Base-by-base conservation (phyloP, 1,284 basidiomycete species). In the Vanrija pseudolonga region DNA sequence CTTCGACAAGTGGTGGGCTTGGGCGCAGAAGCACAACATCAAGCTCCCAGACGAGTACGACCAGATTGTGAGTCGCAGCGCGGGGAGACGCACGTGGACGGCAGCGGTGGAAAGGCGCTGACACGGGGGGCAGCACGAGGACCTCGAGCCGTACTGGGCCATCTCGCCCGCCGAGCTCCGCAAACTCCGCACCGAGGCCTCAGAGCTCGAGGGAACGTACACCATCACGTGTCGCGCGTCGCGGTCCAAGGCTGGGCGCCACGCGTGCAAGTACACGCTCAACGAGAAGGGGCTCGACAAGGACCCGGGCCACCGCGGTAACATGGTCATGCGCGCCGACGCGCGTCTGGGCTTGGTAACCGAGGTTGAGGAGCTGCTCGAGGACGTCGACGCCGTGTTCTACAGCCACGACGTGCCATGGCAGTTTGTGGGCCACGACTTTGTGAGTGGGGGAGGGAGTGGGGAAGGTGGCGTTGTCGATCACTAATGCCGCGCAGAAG, bases 41-140 rank as follows among this genome's bases (percentile, higher is more conserved):
- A 60, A 61, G 38, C 60, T 76, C n/a, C 67, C 63, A 17, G 74
- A 76, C 59, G 74, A 76, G 59, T 76, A 74, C 42, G 73, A 76
- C 57, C 71, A 73, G 55, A 76, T 76, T 49, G 71, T 71, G 47
- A 61, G 71, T 65, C n/a, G n/a, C n/a, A n/a, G n/a, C n/a, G 4
- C 42, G 17, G n/a, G 23, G 28, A 32, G 5, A 1, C 28, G 18
- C 28, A 18, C 19, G 19, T 32, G 28, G n/a, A 46, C 17, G 26
- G 23, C 9, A 4, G 7, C 11, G 7, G 32, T 9, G 5, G 32
- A 12, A 32, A 4, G 2, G 32, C 26, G 42, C 52, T 53, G 46
- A 47, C 36, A 1, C 12, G 32, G 14, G 32, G 6, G 24, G 0
- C 53, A 74, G 72, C 56, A 66, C 53, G 55, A 53, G 37, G 75